Evolutionary conservation across 2,329 filamentous ascomycete genomes (phyloP), one percentile per base, ranked within the genome.

Genomic region (Penicillium aurantiogriseum): DNA sequence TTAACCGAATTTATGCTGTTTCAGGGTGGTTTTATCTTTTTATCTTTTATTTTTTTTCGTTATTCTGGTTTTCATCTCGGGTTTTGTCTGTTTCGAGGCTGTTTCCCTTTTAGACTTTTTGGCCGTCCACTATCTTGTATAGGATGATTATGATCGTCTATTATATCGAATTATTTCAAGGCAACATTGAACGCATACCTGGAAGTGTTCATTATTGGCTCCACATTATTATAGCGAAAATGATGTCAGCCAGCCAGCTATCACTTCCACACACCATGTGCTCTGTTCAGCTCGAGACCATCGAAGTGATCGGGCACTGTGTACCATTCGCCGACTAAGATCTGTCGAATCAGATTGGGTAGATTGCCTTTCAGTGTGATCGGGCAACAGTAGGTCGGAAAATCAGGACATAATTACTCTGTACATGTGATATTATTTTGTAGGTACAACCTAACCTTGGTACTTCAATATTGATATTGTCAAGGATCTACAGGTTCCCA

Each of bases 381-480:
- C 29, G 11, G 13, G 23, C 6, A 29, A 36, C 19, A 23, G 10
- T 51, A 45, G 13, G 4, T 21, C 19, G 19, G 33, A 13, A 21
- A 27, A 35, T 38, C 33, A 39, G 29, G 15, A 36, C 5, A 25
- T 13, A 2, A 31, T 9, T 40, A 23, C 23, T 23, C 23, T 23
- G 23, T 23, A 27, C 17, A 27, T n/a, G 25, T 19, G 29, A 40
- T 38, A 25, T 9, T 46, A 21, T 23, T 9, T 46, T 31, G 2
- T 29, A 46, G n/a, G 5, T 19, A 4, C n/a, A 21, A 31, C 11
- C 11, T 38, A n/a, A 33, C 15, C 23, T 11, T 25, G 25, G 13
- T 29, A 21, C 40, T 29, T 54, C 25, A n/a, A 56, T 35, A 56
- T 56, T 52, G 49, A 27, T 31, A 38, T 55, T 55, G 38, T 55